Percentiles rank a stretch among this genome's conserved stretches.
These are phyloP conservation scores for Erodium texanum DNA, from an alignment of 441 rosid species.

Conservation along the genomic window DNA sequence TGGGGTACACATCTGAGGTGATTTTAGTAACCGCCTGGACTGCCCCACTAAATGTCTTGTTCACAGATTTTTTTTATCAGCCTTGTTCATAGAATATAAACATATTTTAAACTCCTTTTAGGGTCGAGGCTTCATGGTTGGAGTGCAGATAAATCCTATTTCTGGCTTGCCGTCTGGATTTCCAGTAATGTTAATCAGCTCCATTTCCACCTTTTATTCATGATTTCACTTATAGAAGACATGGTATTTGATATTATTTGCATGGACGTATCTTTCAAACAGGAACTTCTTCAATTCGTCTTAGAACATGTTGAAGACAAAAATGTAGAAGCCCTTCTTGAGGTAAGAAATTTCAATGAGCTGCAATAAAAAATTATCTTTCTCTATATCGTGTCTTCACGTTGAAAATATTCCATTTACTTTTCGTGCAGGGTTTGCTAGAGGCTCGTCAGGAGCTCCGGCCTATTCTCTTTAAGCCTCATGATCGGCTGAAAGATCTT, in stretches of 20 bases:
- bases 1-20: conserved; percentile 90
- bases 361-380: neutral
- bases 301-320: conserved; percentile 79
- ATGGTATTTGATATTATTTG: no score
- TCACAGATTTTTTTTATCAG: conserved; percentile 1
- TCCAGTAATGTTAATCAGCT: conserved; percentile 49
- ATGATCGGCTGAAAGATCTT: conserved; percentile 81
- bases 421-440: conserved; percentile 62
- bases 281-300: conserved; percentile 80
- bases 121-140: conserved; percentile 99
- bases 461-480: conserved; percentile 57
- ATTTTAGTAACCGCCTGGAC: conserved; percentile 20
- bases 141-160: conserved; percentile 84
- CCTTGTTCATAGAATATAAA: conserved; percentile 8
- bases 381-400: neutral
- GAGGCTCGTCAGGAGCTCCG: conserved; percentile 97
- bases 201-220: conserved; percentile 10
- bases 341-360: conserved; percentile 37
- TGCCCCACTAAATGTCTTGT: conserved; percentile 15
- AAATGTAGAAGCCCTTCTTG: conserved; percentile 84
- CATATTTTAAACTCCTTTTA: conserved; percentile 29
- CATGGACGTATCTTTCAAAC: conserved; percentile 19
- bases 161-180: conserved; percentile 87
- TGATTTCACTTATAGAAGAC: neutral
- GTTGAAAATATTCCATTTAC: neutral